Evolutionary conservation across 2,329 filamentous ascomycete genomes (phyloP), one percentile per base, ranked within the genome.

Genomic region (Trichocomaceae sp.): DNA sequence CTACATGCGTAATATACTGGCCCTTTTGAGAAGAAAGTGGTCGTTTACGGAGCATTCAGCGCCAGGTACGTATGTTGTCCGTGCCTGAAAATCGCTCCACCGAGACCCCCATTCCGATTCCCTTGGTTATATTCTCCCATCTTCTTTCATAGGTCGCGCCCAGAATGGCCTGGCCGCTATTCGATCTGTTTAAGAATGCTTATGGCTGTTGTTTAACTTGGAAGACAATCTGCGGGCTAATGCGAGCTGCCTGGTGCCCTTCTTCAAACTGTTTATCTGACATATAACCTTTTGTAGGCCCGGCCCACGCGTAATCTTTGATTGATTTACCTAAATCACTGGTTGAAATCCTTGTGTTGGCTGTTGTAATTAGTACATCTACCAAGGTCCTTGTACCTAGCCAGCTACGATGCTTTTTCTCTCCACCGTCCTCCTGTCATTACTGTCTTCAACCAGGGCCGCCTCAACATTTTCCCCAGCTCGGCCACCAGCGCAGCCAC

Each of bases 401-500:
- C n/a, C 26, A 52, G n/a, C 22, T 5, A 52, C 33, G 26, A 71
- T 71, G 67, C 61, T 55, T 54, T 52, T 59, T 47, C 56, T 71
- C 39, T 52, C 58, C 53, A 50, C 66, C 8, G 55, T 67, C 47
- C 56, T 64, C 10, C 51, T 61, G 49, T 63, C 62, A 22, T 51
- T 68, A 15, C 61, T 62, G 45, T 58, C 61, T 20, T 60, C 10
- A 56, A 45, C 61, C 31, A 57, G 53, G 47, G 68, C 68, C 5
- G 48, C 52, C 19, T 86, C 83, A 9, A 81, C 76, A 1, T 88
- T 87, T 64, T 76, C 72, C 35, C 85, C 85, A 33, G 79, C 81
- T 35, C 77, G 83, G 6, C 85, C 85, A 42, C 86, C 86, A 15
- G 79, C 86, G 1, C 76, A 87, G 26, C 87, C 88, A 12, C 70